Evolutionary conservation across 2,329 filamentous ascomycete genomes (phyloP).

Genomic region (Clonostachys byssicola): DNA sequence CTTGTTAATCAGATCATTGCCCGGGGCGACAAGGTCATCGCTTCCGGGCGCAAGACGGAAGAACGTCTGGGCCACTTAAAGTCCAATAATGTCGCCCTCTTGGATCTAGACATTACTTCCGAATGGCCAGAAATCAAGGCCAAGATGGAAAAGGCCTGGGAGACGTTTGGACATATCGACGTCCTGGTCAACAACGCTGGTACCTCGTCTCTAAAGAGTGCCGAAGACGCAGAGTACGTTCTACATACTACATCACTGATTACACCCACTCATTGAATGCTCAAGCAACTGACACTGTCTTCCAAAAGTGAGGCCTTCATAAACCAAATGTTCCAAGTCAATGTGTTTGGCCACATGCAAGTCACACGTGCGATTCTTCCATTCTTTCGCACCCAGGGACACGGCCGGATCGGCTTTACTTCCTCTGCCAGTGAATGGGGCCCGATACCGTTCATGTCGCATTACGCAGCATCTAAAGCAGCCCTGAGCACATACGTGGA

Average conservation of each 20-base stretch:
- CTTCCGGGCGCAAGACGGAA: slow-evolving; percentile 16
- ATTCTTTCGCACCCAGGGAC: slow-evolving; percentile 13
- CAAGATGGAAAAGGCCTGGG: slow-evolving; percentile 16
- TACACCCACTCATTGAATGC: neutral
- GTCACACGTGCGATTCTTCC: slow-evolving; percentile 19
- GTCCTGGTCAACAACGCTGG: slow-evolving; percentile 28
- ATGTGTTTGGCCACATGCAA: slow-evolving; percentile 17
- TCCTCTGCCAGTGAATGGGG: slow-evolving; percentile 17
- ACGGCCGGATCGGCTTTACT: slow-evolving; percentile 19
- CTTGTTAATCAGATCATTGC: slow-evolving; percentile 14
- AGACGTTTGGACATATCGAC: slow-evolving; percentile 23
- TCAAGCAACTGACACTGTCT: neutral
- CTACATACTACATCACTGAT: neutral
- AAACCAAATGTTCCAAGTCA: slow-evolving; percentile 17
- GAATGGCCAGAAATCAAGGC: slow-evolving; percentile 6
- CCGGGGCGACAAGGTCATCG: slow-evolving; percentile 22
- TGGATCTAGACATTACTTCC: slow-evolving; percentile 22
- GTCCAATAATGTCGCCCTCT: slow-evolving; percentile 13
- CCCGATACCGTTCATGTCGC: slow-evolving; percentile 18
- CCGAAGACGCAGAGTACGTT: slow-evolving; percentile 24
- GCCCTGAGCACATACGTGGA: slow-evolving; percentile 19
- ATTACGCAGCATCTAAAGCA: slow-evolving; percentile 21
- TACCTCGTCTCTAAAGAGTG: slow-evolving; percentile 14
- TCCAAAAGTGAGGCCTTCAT: slow-evolving; percentile 11
- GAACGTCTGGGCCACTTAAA: slow-evolving; percentile 9